These are phyloP conservation scores for Tephrocybe sp. DNA, from an alignment of 768 basidiomycete genomes.

Conservation along the genomic window DNA sequence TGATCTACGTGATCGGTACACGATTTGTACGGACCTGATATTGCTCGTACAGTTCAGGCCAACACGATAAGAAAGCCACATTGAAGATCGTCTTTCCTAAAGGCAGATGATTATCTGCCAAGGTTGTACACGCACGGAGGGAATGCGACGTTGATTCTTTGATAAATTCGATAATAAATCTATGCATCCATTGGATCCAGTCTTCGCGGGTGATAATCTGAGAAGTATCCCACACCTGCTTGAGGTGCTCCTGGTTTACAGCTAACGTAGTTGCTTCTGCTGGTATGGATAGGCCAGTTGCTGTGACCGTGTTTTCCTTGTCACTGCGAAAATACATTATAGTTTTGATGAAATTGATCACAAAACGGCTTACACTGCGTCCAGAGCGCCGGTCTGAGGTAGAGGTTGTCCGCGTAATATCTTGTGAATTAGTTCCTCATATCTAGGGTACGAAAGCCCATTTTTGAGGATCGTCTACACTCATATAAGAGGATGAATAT, in stretches of 20 bases:
- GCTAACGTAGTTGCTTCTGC: constrained; percentile 85
- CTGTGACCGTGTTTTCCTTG: constrained; percentile 53
- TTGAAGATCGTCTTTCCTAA: constrained; percentile 95
- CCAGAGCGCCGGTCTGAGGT: constrained; percentile 78
- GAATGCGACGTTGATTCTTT: constrained; percentile 97
- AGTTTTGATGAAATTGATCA: constrained; percentile 1
- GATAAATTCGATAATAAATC: constrained; percentile 94
- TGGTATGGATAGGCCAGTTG: constrained; percentile 73
- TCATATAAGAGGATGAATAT: too few species aligned
- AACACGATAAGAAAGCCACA: constrained; percentile 96
- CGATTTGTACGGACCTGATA: constrained; percentile 71
- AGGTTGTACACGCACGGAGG: constrained; percentile 90
- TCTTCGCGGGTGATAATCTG: constrained; percentile 75
- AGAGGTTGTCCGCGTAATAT: constrained; percentile 88
- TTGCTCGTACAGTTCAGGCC: constrained; percentile 92
- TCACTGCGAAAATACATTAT: constrained; percentile 27
- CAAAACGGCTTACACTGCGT: constrained; percentile 51
- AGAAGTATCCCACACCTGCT: constrained; percentile 92
- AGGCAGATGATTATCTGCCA: constrained; percentile 88
- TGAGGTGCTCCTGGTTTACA: constrained; percentile 96
- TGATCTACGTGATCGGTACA: not conserved
- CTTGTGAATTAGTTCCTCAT: constrained; percentile 85
- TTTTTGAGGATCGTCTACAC: constrained; percentile 80
- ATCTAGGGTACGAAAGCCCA: constrained; percentile 75
- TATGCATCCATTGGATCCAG: constrained; percentile 94